A percentile compares a stretch with the other conserved stretches of the same genome.
phyloP scores from a whole-genome alignment of 164 flowering plant species.

The Stephania cephalantha region DNA sequence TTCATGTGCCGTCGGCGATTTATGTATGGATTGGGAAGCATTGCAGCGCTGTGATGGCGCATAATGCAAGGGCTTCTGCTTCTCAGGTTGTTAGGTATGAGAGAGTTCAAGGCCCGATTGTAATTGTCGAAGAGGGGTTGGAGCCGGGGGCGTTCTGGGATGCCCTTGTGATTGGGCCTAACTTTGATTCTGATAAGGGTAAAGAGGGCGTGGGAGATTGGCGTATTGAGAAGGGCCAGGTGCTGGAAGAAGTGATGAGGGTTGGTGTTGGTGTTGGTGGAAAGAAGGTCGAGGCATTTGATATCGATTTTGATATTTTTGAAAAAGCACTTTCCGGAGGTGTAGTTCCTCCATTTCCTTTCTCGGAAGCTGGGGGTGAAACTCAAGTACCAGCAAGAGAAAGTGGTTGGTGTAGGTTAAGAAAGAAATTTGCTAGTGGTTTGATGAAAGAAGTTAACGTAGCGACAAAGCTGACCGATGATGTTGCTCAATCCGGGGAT shows the following conservation, averaged over 20 bases:
- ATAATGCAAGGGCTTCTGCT: constrained; percentile 55
- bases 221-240: no score
- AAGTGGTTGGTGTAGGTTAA: constrained; percentile 59
- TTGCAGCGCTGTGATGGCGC: constrained; percentile 47
- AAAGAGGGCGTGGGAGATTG: constrained; percentile 6
- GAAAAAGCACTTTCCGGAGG: constrained; percentile 64
- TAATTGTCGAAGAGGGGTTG: constrained; percentile 51
- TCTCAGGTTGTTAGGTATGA: constrained; percentile 71
- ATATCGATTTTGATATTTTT: constrained; percentile 64
- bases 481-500: constrained; percentile 7
- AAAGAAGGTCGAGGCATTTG: constrained; percentile 48
- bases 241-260: no score
- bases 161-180: constrained; percentile 34
- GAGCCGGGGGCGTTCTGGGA: constrained; percentile 72
- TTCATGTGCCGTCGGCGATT: constrained; percentile 61
- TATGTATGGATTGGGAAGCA: constrained; percentile 70
- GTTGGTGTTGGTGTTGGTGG: constrained; percentile 18
- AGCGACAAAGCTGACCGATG: constrained; percentile 31
- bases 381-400: constrained; percentile 63
- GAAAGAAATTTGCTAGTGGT: constrained; percentile 51
- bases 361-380: constrained; percentile 42
- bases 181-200: constrained; percentile 11
- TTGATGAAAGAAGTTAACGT: constrained; percentile 45
- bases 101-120: constrained; percentile 51
- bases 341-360: constrained; percentile 58